phyloP scores from a whole-genome alignment of 306 rosid species.

The Crotalaria pallida region DNA sequence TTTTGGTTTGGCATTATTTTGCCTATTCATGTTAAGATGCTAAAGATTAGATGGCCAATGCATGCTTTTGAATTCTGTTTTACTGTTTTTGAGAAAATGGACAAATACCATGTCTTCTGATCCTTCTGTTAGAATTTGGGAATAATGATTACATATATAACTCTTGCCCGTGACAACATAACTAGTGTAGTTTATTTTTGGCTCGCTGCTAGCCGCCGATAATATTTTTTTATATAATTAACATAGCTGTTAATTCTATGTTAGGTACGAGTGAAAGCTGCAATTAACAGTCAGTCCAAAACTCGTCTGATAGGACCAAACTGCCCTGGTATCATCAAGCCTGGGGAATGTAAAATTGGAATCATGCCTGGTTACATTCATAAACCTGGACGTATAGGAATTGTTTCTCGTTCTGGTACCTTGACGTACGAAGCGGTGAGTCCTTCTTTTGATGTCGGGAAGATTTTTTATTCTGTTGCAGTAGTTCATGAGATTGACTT shows the following conservation, averaged over 20 bases:
- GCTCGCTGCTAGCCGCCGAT: neutral
- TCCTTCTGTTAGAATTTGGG: neutral
- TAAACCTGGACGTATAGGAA: slow-evolving; percentile 95
- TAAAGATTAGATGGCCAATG: neutral
- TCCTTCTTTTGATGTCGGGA: slow-evolving; percentile 11
- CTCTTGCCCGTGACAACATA: neutral
- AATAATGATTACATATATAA: neutral
- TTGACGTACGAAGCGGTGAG: slow-evolving; percentile 99
- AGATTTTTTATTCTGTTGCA: neutral
- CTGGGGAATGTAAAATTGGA: slow-evolving; percentile 99
- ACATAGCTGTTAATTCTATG: no score
- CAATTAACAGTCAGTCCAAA: slow-evolving; percentile 78
- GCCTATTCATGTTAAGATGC: neutral
- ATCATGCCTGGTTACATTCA: slow-evolving; percentile 99
- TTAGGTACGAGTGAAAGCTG: slow-evolving; percentile 94
- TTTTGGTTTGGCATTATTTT: neutral
- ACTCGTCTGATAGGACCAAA: slow-evolving; percentile 96
- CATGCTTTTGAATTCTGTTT: neutral
- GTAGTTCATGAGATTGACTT: neutral
- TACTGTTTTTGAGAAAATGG: neutral
- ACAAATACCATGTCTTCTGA: neutral
- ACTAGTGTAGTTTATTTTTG: neutral
- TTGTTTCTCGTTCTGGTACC: slow-evolving; percentile 99
- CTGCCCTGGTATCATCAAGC: slow-evolving; percentile 99
- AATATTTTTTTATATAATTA: no score